Conservation (phyloP, 2,329 filamentous ascomycete species). For the Cadophora luteo-olivacea region DNA sequence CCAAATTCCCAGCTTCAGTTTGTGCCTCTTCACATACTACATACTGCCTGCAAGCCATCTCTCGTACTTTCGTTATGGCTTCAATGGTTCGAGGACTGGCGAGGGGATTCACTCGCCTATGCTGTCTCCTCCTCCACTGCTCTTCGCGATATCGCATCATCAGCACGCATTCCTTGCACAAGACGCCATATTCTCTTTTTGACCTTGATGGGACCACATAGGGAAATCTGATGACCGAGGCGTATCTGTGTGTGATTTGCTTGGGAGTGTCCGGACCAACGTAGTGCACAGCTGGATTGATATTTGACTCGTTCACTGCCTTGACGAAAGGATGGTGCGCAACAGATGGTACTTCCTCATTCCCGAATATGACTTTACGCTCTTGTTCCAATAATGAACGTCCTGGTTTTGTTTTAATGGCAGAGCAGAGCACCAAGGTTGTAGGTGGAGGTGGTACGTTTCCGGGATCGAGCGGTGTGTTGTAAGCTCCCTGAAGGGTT, state of each 20-base stretch:
- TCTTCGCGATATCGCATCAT: conserved; percentile 3
- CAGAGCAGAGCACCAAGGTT: not conserved
- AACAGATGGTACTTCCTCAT: conserved; percentile 11
- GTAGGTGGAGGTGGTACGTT: not conserved
- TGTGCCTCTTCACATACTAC: not conserved
- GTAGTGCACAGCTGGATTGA: not conserved
- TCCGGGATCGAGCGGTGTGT: not conserved
- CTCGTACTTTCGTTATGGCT: not conserved
- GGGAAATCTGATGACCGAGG: not conserved
- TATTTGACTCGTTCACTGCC: not conserved
- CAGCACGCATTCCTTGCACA: not conserved
- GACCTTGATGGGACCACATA: not conserved
- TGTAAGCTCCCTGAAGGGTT: not conserved
- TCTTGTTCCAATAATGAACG: conserved; percentile 7
- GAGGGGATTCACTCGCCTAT: not conserved
- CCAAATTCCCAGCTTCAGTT: not conserved
- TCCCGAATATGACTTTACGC: conserved; percentile 6
- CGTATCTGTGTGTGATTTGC: conserved; percentile 1
- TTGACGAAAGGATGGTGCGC: not conserved
- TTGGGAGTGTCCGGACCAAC: not conserved
- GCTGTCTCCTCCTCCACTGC: not conserved
- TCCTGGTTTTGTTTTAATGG: not conserved
- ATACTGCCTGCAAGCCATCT: not conserved
- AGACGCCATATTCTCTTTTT: not conserved
- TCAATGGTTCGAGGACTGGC: not conserved